A percentile compares a stretch with the other conserved stretches of the same genome.
Conservation (phyloP, 2,329 filamentous ascomycete genomes). For the Parafenestella ontariensis region DNA sequence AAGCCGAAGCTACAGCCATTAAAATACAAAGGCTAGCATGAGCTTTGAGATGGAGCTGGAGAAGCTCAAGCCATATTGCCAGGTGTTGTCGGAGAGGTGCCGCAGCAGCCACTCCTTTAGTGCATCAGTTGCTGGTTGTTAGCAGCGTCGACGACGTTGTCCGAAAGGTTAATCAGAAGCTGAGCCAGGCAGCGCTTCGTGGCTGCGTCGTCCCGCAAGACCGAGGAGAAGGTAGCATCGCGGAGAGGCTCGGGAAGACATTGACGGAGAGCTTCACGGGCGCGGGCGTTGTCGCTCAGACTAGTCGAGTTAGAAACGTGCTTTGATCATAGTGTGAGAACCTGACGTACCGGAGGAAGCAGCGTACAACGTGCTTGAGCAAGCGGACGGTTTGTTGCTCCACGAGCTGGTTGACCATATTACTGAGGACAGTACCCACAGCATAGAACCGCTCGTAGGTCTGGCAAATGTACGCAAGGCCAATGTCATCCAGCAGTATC, state of each 20-base stretch:
- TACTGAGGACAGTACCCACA: slow-evolving; percentile 94
- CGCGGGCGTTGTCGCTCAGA: slow-evolving; percentile 93
- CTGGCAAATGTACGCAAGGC: slow-evolving; percentile 96
- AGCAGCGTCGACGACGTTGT: slow-evolving; percentile 72
- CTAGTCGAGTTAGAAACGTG: slow-evolving; percentile 56
- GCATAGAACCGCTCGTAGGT: slow-evolving; percentile 99
- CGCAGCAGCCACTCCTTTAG: slow-evolving; percentile 11
- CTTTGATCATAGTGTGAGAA: slow-evolving; percentile 1
- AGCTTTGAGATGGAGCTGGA: slow-evolving; percentile 6
- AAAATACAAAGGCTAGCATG: slow-evolving; percentile 29
- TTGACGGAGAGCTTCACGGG: slow-evolving; percentile 91
- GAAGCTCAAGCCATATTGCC: slow-evolving; percentile 8
- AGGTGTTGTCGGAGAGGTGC: slow-evolving; percentile 1
- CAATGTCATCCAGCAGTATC: slow-evolving; percentile 95
- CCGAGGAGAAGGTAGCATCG: slow-evolving; percentile 95
- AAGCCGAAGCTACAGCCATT: slow-evolving; percentile 29
- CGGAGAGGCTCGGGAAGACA: slow-evolving; percentile 98
- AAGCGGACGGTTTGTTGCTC: slow-evolving; percentile 96
- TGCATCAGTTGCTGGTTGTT: slow-evolving; percentile 49
- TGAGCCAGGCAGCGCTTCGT: slow-evolving; percentile 98
- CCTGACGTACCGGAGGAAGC: slow-evolving; percentile 81
- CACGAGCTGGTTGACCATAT: slow-evolving; percentile 97
- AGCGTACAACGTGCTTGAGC: slow-evolving; percentile 96
- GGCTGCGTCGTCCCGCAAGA: slow-evolving; percentile 93
- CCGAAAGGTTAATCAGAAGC: slow-evolving; percentile 92